These are phyloP conservation scores for Fusarium sp. DNA, from an alignment of 2,329 filamentous ascomycete species.

Conservation along the genomic window DNA sequence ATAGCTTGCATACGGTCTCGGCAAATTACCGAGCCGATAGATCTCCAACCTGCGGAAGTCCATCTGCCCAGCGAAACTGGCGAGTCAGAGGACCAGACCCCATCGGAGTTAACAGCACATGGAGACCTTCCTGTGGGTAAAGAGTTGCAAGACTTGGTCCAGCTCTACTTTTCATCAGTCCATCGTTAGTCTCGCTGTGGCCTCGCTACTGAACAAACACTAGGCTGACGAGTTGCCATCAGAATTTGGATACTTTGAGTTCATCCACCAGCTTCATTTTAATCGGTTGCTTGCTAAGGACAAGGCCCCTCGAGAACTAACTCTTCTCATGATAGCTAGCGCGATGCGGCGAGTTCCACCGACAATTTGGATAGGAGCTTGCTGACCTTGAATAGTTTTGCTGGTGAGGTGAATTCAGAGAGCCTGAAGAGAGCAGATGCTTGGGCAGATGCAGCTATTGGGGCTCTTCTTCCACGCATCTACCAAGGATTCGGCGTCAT, in stretches of 20 bases:
- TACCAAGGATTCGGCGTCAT: conserved; percentile 1
- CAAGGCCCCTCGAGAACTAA: neutral
- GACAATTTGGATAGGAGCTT: no score
- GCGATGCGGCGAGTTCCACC: neutral
- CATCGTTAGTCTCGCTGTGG: neutral
- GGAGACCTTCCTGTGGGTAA: neutral
- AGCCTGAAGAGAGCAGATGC: neutral
- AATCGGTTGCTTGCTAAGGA: neutral
- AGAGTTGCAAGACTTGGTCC: neutral
- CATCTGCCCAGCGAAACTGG: neutral
- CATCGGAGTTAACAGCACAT: neutral
- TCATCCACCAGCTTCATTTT: neutral
- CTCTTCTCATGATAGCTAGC: neutral
- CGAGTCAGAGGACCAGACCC: neutral
- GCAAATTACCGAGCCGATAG: neutral
- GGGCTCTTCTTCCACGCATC: neutral
- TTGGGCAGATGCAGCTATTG: neutral
- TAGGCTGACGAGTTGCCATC: neutral
- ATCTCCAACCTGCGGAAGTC: neutral
- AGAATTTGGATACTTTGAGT: conserved; percentile 3
- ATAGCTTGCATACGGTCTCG: neutral
- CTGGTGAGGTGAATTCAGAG: neutral
- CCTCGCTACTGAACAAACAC: no score
- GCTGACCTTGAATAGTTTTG: neutral
- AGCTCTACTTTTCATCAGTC: conserved; percentile 2